Evolutionary conservation across 2,329 filamentous ascomycete species (phyloP), one percentile per base, ranked within the genome.

Genomic region (Aspergillus sclerotialis): DNA sequence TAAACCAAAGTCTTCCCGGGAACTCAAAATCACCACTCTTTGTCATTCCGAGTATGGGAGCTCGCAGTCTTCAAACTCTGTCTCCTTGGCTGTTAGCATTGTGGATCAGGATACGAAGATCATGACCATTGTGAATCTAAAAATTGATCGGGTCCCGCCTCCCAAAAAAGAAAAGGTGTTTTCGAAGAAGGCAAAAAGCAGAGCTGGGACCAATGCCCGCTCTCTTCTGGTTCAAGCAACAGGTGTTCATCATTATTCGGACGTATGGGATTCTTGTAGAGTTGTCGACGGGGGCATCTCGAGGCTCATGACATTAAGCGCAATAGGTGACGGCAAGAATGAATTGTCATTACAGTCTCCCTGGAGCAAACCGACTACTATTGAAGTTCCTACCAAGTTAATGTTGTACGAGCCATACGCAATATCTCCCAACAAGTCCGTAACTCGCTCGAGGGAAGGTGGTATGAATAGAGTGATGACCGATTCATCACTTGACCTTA

Each of bases 341-440:
- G 77, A 83, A 49, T 60, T 90, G 11, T 84, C 80, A 44, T 64
- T 85, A 7, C 83, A 88, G 56, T 82, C 82, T 5, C 83, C 82
- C 1, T 89, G 84, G 84, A 80, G 80, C 37, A 73, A 74, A 33
- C 68, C 83, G 9, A 76, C 79, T n/a, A 78, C 77, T 28, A 63
- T 88, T n/a, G 65, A 72, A 0, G 60, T 87, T 2, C 80, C 82
- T 2, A 47, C 39, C 5, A 64, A 70, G 17, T 63, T 87, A 13
- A 70, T 71, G 39, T 56, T 78, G 14, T 72, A 79, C 37, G 77
- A 82, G 43, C 66, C 73, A 16, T 71, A 75, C 47, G 75, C 70
- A 37, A 63, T 84, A 24, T 75, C 76, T 34, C 76, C 75, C 40
- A 61, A 67, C 30, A 69, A 71, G 12, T 70, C 72, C 15, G 42